Evolutionary conservation across 305 asterid genomes (phyloP), one percentile per base, ranked within the genome.

Genomic region (Fraxinus xanthoxyloides): DNA sequence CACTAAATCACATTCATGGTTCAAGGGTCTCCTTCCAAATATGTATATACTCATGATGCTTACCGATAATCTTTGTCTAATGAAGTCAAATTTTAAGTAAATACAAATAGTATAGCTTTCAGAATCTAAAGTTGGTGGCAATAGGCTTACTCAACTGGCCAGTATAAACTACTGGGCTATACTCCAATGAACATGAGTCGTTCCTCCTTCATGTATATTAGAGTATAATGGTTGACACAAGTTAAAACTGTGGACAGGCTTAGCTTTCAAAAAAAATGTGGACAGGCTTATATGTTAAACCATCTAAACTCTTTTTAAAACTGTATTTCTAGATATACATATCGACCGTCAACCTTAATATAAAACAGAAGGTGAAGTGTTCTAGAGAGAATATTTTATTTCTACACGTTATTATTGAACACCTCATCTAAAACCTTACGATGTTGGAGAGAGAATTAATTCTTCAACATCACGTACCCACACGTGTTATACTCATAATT

Each of bases 121-220:
- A 74, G 77, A 74, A 31, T 74, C 80, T 43, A 13, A 75, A 61
- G 23, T 31, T 78, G 77, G 82, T 12, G 59, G 43, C 34, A 79
- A n/a, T 19, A 56, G 12, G 70, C 79, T 21, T 77, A 6, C 38
- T 38, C 80, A 61, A 77, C 70, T 69, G 30, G 63, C 77, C 72
- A 38, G 31, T 13, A 38, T 72, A 74, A 72, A 72, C 74, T 54
- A 30, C 17, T 43, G 43, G 35, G 56, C 17, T 40, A 24, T 63
- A 34, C 72, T 63, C 72, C 72, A 24, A 24, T 24, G 72, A 9
- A 63, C 17, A 3, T 6, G 65, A 54, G 24, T 54, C 26, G 24
- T 7, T 12, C 72, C 30, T 63, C 7, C 26, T 56, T 19, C 34
- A 8, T 63, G 34, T 63, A 23, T 31, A 63, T 24, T 8, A 23